Base-by-base conservation (phyloP, 805 yeast species). In the Aciculoconidium aculeatum region DNA sequence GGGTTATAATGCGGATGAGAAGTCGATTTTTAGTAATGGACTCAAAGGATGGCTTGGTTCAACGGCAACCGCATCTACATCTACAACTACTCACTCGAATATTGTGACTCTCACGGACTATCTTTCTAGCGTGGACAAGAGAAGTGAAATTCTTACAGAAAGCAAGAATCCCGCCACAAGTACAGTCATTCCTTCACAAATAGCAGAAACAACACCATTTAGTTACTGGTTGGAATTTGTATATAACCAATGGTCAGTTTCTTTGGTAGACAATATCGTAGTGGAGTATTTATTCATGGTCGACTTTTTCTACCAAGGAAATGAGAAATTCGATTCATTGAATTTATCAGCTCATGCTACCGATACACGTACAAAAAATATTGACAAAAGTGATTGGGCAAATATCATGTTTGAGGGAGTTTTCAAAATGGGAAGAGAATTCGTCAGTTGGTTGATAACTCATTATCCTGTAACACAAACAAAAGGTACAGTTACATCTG, bases 191-290 rank as follows among this genome's bases (percentile, higher is more conserved):
- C 74, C 82, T 4, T 84, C 88, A 1, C 88, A 82, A 47, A 82
- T 85, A 19, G 95, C 95, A 0, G 95, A 87, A 51, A 71, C 78
- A 10, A 78, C 77, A 31, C 76, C 77, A 3, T 64, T 70, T 37
- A 61, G 69, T 10, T 77, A 78, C 44, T 76, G 81, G 73, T 60
- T 82, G 32, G 96, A 87, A 44, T 71, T 71, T 31, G 77, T 82
- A 0, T 85, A 77, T 51, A 65, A 80, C 35, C 82, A 80, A 44
- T 77, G 85, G 59, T 77, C 77, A 39, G 53, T 77, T 18, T 88
- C 94, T 1, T 47, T 87, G 6, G 49, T 80, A 21, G 95, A 86
- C 48, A 87, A 86, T 51, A 74, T 78, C 11, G 65, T 79, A 2
- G 86, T 77, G 4, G 96, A 88, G 49, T 82, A 79, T 44, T 61